phyloP scores from a whole-genome alignment of 305 asterid genomes.

The Ajuga reptans region DNA sequence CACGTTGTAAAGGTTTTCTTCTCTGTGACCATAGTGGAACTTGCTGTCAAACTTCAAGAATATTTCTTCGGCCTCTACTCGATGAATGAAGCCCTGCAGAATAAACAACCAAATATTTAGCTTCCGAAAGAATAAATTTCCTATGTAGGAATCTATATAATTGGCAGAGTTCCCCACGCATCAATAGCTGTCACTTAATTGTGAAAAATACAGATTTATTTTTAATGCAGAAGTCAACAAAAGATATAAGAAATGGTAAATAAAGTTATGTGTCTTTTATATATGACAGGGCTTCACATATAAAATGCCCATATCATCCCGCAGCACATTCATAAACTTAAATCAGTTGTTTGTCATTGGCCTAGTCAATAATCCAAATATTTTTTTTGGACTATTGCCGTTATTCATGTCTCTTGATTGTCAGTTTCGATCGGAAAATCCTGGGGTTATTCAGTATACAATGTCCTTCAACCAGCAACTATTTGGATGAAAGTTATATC shows the following conservation, averaged over 20 bases:
- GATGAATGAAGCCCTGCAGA: slow-evolving; percentile 67
- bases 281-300: background rate
- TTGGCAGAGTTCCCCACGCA: background rate
- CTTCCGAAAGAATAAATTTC: background rate
- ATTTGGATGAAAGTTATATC: background rate
- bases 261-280: background rate
- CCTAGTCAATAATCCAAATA: too few relatives aligned
- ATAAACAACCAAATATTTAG: slow-evolving; percentile 20
- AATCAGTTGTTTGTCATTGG: too few relatives aligned
- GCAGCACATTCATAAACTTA: too few relatives aligned
- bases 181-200: background rate
- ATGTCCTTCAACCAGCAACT: background rate
- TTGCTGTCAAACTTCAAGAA: slow-evolving; percentile 45
- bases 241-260: background rate
- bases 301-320: too few relatives aligned
- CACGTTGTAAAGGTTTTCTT: slow-evolving; percentile 48
- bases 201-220: background rate
- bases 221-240: background rate
- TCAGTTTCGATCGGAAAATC: background rate
- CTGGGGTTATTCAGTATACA: background rate
- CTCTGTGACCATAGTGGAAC: slow-evolving; percentile 52
- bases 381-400: too few relatives aligned
- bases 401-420: too few relatives aligned
- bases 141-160: background rate
- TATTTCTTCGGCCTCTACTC: slow-evolving; percentile 84